A percentile compares a stretch with the other conserved stretches of the same genome.
These are phyloP conservation scores for Phytopythium vexans DNA, from an alignment of 352 stramenopile species.

Conservation along the genomic window DNA sequence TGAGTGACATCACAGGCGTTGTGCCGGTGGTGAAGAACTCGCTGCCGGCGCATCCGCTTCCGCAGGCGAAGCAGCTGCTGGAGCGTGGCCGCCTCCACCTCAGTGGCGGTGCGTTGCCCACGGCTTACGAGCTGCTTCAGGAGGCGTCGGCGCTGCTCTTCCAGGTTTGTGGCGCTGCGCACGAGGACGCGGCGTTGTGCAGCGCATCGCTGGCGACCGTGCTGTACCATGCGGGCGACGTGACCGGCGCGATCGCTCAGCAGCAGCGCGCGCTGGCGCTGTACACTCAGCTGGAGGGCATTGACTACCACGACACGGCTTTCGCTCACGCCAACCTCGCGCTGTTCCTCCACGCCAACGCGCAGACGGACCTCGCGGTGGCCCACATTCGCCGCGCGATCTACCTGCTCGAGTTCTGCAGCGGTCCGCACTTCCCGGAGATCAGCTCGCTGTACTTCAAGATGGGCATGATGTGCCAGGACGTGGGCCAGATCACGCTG, in stretches of 20 bases:
- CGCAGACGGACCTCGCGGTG: constrained; percentile 82
- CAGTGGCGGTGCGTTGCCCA: constrained; percentile 63
- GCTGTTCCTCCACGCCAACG: constrained; percentile 88
- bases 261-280: constrained; percentile 90
- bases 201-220: constrained; percentile 91
- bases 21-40: constrained; percentile 94
- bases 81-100: constrained; percentile 88
- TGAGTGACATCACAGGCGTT: constrained; percentile 91
- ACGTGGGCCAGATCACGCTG: constrained; percentile 81
- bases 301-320: constrained; percentile 92
- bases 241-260: constrained; percentile 84
- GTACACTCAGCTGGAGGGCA: constrained; percentile 89
- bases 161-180: constrained; percentile 90
- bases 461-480: constrained; percentile 94
- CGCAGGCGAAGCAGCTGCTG: constrained; percentile 78
- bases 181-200: constrained; percentile 92
- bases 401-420: constrained; percentile 93
- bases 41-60: constrained; percentile 71
- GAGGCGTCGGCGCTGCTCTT: constrained; percentile 93
- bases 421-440: constrained; percentile 87
- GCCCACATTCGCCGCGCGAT: constrained; percentile 89
- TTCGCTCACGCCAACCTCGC: constrained; percentile 90
- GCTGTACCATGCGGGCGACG: constrained; percentile 90
- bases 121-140: constrained; percentile 82
- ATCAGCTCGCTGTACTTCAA: constrained; percentile 92